Evolutionary conservation across 352 stramenopile genomes (phyloP).

Genomic region (Globisporangium uncinulatum): DNA sequence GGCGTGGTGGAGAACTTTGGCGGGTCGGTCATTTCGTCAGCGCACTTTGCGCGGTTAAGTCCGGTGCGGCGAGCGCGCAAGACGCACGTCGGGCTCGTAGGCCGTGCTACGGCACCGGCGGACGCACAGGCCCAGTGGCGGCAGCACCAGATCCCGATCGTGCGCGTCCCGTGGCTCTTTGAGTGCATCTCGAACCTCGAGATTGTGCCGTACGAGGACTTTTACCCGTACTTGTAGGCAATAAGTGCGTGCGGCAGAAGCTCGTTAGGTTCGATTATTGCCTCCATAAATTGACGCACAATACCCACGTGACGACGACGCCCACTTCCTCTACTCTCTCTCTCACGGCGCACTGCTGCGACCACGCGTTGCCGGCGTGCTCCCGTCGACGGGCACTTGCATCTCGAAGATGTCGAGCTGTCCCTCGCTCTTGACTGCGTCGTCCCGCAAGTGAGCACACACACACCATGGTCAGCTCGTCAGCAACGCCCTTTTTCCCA

Average conservation of each 20-base stretch:
- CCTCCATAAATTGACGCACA: background rate
- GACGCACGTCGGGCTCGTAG: slow-evolving; percentile 65
- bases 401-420: slow-evolving; percentile 89
- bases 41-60: slow-evolving; percentile 20
- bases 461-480: too few relatives aligned
- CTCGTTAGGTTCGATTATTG: background rate
- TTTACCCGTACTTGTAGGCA: slow-evolving; percentile 68
- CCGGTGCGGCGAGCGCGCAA: slow-evolving; percentile 19
- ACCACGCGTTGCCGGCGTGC: slow-evolving; percentile 15
- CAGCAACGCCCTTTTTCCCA: too few relatives aligned
- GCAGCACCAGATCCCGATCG: slow-evolving; percentile 73
- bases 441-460: background rate
- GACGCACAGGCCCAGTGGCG: slow-evolving; percentile 56
- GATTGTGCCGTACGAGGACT: slow-evolving; percentile 80
- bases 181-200: slow-evolving; percentile 85
- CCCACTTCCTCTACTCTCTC: background rate
- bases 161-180: slow-evolving; percentile 84
- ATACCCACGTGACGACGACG: background rate
- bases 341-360: slow-evolving; percentile 1
- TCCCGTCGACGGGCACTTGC: slow-evolving; percentile 79
- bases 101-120: slow-evolving; percentile 49
- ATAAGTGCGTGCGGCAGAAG: background rate
- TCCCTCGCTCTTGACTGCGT: slow-evolving; percentile 80
- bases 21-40: slow-evolving; percentile 31
- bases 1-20: slow-evolving; percentile 68